These are phyloP conservation scores for Tolypocladium tropicale DNA, from an alignment of 2,329 filamentous ascomycete species.

Conservation along the genomic window DNA sequence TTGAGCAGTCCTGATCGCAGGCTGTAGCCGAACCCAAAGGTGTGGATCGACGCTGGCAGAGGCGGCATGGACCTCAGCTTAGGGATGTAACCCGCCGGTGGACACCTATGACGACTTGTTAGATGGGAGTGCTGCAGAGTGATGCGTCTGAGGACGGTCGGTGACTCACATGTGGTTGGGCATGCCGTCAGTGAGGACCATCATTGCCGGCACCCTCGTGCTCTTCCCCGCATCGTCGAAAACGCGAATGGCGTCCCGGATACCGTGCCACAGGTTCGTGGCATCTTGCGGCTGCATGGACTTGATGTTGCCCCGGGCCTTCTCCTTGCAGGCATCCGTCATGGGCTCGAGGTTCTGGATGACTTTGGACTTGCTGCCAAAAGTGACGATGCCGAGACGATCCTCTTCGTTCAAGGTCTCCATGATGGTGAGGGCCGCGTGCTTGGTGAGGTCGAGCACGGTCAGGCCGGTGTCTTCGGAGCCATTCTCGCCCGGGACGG, in stretches of 20 bases:
- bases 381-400: slow-evolving; percentile 47
- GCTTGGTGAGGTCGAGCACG: slow-evolving; percentile 49
- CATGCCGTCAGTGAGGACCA: slow-evolving; percentile 44
- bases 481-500: slow-evolving; percentile 30
- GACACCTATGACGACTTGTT: slow-evolving; percentile 23
- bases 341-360: slow-evolving; percentile 38
- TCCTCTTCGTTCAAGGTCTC: slow-evolving; percentile 45
- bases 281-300: slow-evolving; percentile 23
- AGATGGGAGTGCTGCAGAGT: neutral
- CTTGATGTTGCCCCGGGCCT: slow-evolving; percentile 29
- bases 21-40: slow-evolving; percentile 25
- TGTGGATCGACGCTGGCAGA: slow-evolving; percentile 31
- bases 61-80: slow-evolving; percentile 34
- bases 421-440: slow-evolving; percentile 47
- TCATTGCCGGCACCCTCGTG: slow-evolving; percentile 35
- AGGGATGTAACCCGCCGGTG: slow-evolving; percentile 40
- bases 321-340: slow-evolving; percentile 33
- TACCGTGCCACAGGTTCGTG: slow-evolving; percentile 51
- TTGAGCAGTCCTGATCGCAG: slow-evolving; percentile 40
- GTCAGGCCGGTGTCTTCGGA: slow-evolving; percentile 41
- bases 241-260: slow-evolving; percentile 37
- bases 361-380: slow-evolving; percentile 29
- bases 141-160: neutral
- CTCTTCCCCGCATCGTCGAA: slow-evolving; percentile 24
- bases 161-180: slow-evolving; percentile 39